phyloP scores from a whole-genome alignment of 176 grass and related monocot species.

The Carex myosuroides region DNA sequence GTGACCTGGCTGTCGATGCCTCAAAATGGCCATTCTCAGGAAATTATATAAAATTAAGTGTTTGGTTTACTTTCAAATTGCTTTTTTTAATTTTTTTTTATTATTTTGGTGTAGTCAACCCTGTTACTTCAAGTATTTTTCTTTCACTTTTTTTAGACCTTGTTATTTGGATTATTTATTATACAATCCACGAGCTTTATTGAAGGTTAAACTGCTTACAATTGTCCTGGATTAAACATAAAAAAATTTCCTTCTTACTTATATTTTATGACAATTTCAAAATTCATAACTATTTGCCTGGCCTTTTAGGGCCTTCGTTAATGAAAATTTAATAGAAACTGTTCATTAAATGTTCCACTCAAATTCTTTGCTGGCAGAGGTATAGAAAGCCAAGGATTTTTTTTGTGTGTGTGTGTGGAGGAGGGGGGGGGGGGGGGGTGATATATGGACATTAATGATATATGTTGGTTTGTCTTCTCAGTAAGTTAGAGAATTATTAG shows the following conservation, averaged over 20 bases:
- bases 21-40: not conserved
- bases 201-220: not conserved
- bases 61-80: too few species aligned
- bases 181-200: not conserved
- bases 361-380: not conserved
- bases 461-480: not conserved
- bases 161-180: not conserved
- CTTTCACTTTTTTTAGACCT: not conserved
- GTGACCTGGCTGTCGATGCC: not conserved
- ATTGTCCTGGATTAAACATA: too few species aligned
- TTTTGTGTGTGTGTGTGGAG: too few species aligned
- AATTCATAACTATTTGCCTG: not conserved
- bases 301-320: not conserved
- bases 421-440: too few species aligned
- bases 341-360: not conserved
- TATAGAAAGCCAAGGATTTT: not conserved
- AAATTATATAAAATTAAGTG: not conserved
- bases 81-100: not conserved
- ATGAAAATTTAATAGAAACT: not conserved
- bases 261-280: not conserved
- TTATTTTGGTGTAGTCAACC: conserved; percentile 3
- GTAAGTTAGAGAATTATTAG: not conserved
- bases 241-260: not conserved
- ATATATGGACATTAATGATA: not conserved
- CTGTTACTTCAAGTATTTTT: not conserved